Base-by-base conservation (phyloP, 192 early-diverging fungal species). In the Backusella morwellensis region DNA sequence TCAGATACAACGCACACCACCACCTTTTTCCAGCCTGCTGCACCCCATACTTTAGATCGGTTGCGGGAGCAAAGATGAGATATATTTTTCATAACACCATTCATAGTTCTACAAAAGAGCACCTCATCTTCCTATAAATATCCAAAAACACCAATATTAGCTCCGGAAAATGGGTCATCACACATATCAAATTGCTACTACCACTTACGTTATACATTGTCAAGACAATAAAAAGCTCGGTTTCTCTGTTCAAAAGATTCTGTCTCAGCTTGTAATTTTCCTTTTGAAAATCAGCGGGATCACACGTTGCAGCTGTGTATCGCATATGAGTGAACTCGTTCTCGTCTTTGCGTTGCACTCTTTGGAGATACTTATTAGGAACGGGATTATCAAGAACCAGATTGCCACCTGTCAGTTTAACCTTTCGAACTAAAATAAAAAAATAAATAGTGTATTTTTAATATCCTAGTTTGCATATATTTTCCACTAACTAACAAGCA, bases 11-110 rank as follows among this genome's bases (percentile, higher is more conserved):
- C 88, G 66, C 88, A 91, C 35, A 95, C 88, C 52, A 91, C 92
- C 14, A 93, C 91, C 47, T 95, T 95, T 79, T 95, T 83, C 94
- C 94, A 95, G 17, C 90, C 90, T 40, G 91, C 81, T 32, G 83
- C 80, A 29, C 92, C 92, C 92, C 93, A 94, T 4, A 83, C 90
- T 52, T 84, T 82, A 38, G 90, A 91, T 47, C 88, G 82, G 9
- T 85, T 85, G 35, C 88, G 88, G 19, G 86, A 87, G 79, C 91
- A 93, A 35, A 95, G 75, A 73, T 95, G 88, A 0, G 86, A 78
- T 81, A 95, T 95, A 88, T 98, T 98, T 81, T 94, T 94, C 88
- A 93, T 91, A 32, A 97, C 90, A 5, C 93, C 92, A 52, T 90
- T 79, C 91, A 97, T 96, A 0, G 97, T 94, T 77, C 95, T 91